phyloP scores from a whole-genome alignment of 2,329 filamentous ascomycete species.

The Xylariaceae sp. region DNA sequence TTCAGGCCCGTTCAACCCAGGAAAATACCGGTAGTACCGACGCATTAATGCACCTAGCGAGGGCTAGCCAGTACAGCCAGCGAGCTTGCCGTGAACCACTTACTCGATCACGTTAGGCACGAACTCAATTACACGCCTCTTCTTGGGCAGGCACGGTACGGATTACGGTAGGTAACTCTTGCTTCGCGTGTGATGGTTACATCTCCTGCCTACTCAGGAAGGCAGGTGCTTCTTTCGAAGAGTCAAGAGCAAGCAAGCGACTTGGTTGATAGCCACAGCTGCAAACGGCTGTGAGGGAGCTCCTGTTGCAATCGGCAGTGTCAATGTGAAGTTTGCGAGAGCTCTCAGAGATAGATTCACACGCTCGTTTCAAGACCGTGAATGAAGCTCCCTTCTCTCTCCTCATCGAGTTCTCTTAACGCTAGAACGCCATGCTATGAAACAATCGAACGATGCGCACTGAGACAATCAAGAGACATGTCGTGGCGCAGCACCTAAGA shows the following conservation, averaged over 20 bases:
- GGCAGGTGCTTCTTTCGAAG: no score
- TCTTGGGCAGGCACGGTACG: no score
- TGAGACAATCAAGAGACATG: conserved; percentile 10
- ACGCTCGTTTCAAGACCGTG: conserved; percentile 4
- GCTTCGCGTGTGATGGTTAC: no score
- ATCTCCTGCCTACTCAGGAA: no score
- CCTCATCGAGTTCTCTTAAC: not conserved
- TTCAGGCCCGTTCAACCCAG: not conserved
- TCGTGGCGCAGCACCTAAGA: not conserved
- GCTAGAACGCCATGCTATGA: conserved; percentile 10
- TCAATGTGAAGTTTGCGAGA: not conserved
- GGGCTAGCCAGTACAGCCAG: not conserved
- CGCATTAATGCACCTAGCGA: not conserved
- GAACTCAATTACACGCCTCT: not conserved
- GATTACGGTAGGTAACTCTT: no score
- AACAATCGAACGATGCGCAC: conserved; percentile 10
- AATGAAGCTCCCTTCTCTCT: not conserved
- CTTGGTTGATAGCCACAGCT: not conserved
- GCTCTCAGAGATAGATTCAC: not conserved
- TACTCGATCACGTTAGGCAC: not conserved
- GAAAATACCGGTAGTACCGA: not conserved
- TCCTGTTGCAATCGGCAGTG: not conserved
- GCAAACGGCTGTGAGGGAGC: not conserved
- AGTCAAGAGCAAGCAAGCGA: not conserved
- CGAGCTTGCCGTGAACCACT: not conserved